phyloP scores from a whole-genome alignment of 2,329 filamentous ascomycete species.

The Coniochaeta sp. region DNA sequence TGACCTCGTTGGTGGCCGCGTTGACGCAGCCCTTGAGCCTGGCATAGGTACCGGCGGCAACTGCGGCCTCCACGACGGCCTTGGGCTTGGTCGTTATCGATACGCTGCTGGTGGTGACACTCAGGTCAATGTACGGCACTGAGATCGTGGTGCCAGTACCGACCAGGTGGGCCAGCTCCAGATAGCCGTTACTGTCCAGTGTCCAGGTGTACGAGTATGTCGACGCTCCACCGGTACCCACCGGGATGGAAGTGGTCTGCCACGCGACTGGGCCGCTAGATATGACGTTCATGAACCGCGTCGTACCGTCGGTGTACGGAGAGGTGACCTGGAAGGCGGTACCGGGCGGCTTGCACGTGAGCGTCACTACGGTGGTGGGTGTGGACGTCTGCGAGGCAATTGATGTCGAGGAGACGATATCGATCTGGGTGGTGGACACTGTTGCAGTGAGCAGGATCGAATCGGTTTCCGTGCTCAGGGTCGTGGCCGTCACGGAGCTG shows the following conservation, averaged over 20 bases:
- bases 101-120: neutral
- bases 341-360: neutral
- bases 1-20: neutral
- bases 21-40: neutral
- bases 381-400: neutral
- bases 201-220: constrained; percentile 2
- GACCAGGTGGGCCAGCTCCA: neutral
- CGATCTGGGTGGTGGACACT: neutral
- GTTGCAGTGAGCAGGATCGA: neutral
- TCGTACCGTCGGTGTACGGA: constrained; percentile 2
- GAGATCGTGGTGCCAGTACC: neutral
- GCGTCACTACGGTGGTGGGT: neutral
- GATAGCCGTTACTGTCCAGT: constrained; percentile 3
- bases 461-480: neutral
- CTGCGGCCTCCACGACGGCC: neutral
- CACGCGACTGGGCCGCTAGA: constrained; percentile 1
- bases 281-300: neutral
- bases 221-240: neutral
- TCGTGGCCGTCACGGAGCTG: neutral
- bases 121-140: neutral
- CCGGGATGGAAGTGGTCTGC: neutral
- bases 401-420: neutral
- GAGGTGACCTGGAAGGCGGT: neutral
- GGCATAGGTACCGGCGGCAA: neutral
- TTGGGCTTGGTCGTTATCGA: neutral